These are phyloP conservation scores for Penicillium sp. DNA, from an alignment of 2,329 filamentous ascomycete species.

Conservation along the genomic window DNA sequence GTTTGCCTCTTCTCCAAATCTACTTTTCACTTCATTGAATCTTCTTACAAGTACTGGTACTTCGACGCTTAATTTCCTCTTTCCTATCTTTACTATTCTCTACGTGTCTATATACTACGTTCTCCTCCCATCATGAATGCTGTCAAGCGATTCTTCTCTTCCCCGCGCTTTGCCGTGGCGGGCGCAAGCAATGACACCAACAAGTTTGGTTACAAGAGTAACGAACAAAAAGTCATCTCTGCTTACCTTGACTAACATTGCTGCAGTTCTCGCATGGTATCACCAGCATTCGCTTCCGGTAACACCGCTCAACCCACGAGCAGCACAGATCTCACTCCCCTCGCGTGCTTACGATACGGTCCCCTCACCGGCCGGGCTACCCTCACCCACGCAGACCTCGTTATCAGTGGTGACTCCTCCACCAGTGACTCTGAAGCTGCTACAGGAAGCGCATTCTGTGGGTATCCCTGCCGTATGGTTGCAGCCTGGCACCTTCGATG, in stretches of 20 bases:
- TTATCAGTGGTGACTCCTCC: slow-evolving; percentile 89
- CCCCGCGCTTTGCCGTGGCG: slow-evolving; percentile 79
- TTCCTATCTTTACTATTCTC: background rate
- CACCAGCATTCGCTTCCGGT: slow-evolving; percentile 71
- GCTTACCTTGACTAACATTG: slow-evolving; percentile 8
- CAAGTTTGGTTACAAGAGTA: slow-evolving; percentile 89
- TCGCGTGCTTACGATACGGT: slow-evolving; percentile 62
- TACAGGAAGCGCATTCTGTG: slow-evolving; percentile 73
- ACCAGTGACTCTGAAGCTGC: slow-evolving; percentile 67
- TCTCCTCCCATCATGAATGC: slow-evolving; percentile 41
- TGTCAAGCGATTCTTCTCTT: slow-evolving; percentile 76
- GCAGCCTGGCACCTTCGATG: slow-evolving; percentile 86
- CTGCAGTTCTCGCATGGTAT: slow-evolving; percentile 86
- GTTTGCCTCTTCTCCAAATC: slow-evolving; percentile 12
- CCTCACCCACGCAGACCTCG: slow-evolving; percentile 67
- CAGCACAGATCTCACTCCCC: slow-evolving; percentile 63
- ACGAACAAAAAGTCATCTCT: background rate
- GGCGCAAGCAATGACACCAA: slow-evolving; percentile 80
- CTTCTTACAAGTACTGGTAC: background rate
- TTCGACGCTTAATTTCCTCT: background rate
- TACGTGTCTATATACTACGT: background rate
- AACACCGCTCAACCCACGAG: slow-evolving; percentile 78
- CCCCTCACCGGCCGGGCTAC: slow-evolving; percentile 64
- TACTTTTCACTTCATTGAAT: slow-evolving; percentile 10
- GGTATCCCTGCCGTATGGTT: slow-evolving; percentile 79